Conservation (phyloP, 208 protist species). For the Zelonia costaricensis region DNA sequence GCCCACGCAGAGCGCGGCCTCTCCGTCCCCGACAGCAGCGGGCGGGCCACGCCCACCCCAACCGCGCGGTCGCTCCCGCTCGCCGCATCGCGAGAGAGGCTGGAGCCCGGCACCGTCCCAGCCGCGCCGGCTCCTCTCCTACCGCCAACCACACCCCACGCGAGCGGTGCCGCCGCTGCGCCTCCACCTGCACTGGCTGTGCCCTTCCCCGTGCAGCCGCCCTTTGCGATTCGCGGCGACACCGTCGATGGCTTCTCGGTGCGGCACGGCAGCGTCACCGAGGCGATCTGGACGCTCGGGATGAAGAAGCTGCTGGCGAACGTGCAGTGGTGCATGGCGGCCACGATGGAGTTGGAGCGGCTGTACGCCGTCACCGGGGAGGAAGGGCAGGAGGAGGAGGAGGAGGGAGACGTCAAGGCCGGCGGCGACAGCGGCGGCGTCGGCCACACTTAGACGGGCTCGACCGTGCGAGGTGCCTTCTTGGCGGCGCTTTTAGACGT, state of each 20-base stretch:
- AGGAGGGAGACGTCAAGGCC: too few relatives aligned
- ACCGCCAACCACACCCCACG: background rate
- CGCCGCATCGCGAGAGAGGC: background rate
- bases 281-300: conserved; percentile 70
- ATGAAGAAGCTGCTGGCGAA: conserved; percentile 82
- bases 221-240: conserved; percentile 45
- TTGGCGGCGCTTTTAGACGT: too few relatives aligned
- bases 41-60: too few relatives aligned
- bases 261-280: conserved; percentile 53
- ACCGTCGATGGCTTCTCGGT: conserved; percentile 67
- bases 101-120: too few relatives aligned
- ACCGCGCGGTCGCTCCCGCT: too few relatives aligned
- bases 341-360: conserved; percentile 52
- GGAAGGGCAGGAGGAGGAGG: background rate
- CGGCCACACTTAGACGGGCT: too few relatives aligned
- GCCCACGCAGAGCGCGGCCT: too few relatives aligned
- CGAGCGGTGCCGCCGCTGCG: background rate
- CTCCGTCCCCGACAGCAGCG: too few relatives aligned
- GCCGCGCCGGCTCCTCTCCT: too few relatives aligned
- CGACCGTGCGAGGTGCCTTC: too few relatives aligned
- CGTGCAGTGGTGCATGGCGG: conserved; percentile 77
- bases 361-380: conserved; percentile 25
- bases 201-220: conserved; percentile 31
- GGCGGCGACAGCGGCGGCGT: too few relatives aligned
- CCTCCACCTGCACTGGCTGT: too few relatives aligned